Evolutionary conservation across 208 protist species (phyloP).

Genomic region (Leishmania aethiopica): DNA sequence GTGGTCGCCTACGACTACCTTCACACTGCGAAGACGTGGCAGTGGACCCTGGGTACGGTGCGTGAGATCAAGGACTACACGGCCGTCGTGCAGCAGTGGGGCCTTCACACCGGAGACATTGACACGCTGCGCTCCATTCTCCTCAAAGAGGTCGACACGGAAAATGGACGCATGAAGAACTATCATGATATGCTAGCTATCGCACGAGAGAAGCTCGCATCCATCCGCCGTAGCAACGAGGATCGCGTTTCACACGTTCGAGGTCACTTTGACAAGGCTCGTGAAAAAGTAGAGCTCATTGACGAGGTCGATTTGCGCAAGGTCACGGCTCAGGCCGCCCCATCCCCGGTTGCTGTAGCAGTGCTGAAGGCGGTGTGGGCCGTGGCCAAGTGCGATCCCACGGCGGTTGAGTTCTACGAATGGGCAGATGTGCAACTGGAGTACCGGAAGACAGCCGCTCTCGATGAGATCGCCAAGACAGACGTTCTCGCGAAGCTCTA

Average conservation of each 20-base stretch:
- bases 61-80: constrained; percentile 38
- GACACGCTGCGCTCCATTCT: constrained; percentile 56
- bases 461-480: constrained; percentile 41
- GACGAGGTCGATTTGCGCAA: constrained; percentile 61
- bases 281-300: constrained; percentile 32
- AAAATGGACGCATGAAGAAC: constrained; percentile 46
- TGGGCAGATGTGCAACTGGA: constrained; percentile 71
- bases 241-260: constrained; percentile 52
- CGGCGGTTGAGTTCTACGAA: constrained; percentile 55
- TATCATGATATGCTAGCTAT: constrained; percentile 55
- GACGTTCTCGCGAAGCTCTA: constrained; percentile 55
- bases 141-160: constrained; percentile 48
- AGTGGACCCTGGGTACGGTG: constrained; percentile 71
- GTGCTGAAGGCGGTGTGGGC: constrained; percentile 63
- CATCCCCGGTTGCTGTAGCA: constrained; percentile 58
- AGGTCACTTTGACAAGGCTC: constrained; percentile 39
- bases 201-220: constrained; percentile 53
- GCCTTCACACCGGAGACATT: constrained; percentile 45
- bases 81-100: constrained; percentile 62
- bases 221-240: constrained; percentile 68
- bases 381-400: constrained; percentile 58
- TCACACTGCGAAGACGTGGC: constrained; percentile 47
- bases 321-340: constrained; percentile 51
- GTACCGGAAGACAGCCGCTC: constrained; percentile 42
- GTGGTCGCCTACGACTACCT: constrained; percentile 74